Evolutionary conservation across 2,329 filamentous ascomycete genomes (phyloP).

Genomic region (Xylariaceae sp.): DNA sequence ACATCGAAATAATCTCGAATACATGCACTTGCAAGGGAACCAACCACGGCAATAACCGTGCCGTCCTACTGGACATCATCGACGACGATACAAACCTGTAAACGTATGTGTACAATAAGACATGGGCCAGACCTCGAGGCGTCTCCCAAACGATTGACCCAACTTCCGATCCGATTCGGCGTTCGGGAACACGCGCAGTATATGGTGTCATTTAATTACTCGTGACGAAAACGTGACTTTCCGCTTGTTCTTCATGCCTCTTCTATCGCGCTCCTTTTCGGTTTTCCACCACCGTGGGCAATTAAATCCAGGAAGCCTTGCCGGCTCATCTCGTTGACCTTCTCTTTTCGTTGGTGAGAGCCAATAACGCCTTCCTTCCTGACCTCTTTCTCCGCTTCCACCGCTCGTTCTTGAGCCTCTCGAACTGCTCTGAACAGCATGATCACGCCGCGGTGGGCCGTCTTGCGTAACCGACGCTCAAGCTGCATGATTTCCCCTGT

Average conservation of each 20-base stretch:
- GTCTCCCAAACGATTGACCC: no score
- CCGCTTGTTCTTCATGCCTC: slow-evolving; percentile 40
- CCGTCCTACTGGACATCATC: no score
- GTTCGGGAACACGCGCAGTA: slow-evolving; percentile 1
- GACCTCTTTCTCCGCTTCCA: slow-evolving; percentile 66
- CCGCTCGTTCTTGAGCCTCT: slow-evolving; percentile 83
- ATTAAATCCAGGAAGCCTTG: slow-evolving; percentile 95
- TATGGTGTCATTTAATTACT: slow-evolving; percentile 14
- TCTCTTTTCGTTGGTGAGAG: slow-evolving; percentile 74
- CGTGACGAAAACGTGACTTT: slow-evolving; percentile 3
- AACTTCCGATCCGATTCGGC: slow-evolving; percentile 27
- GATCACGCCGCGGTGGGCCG: slow-evolving; percentile 87
- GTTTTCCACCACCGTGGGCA: slow-evolving; percentile 53
- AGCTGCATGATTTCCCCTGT: slow-evolving; percentile 57
- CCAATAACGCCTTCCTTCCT: slow-evolving; percentile 72
- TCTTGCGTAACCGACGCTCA: slow-evolving; percentile 78
- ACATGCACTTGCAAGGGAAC: no score
- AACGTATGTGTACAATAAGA: slow-evolving; percentile 17
- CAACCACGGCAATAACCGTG: no score
- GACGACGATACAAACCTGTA: slow-evolving; percentile 2
- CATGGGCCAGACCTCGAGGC: no score
- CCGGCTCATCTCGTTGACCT: slow-evolving; percentile 92
- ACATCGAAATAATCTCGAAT: slow-evolving; percentile 18
- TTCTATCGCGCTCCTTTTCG: slow-evolving; percentile 55
- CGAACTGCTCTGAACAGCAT: slow-evolving; percentile 95